A percentile compares a stretch with the other conserved stretches of the same genome.
phyloP scores from a whole-genome alignment of 768 basidiomycete genomes.

The Naganishia onofrii region DNA sequence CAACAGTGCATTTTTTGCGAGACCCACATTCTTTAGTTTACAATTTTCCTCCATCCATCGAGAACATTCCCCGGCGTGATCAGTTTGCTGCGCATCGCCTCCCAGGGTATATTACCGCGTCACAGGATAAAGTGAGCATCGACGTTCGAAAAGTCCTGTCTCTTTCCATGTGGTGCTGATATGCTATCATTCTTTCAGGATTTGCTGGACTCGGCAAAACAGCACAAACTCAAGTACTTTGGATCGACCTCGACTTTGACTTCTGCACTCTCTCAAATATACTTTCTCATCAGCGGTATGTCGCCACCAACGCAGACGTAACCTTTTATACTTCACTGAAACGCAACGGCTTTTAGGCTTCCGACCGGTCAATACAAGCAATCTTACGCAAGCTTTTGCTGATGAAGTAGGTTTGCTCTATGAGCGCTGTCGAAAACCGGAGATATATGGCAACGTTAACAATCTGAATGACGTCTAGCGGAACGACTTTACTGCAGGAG shows the following conservation, averaged over 20 bases:
- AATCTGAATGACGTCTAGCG: constrained; percentile 54
- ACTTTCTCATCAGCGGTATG: constrained; percentile 73
- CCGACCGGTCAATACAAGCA: constrained; percentile 63
- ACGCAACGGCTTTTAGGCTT: constrained; percentile 42
- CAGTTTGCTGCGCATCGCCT: constrained; percentile 83
- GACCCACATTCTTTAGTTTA: constrained; percentile 82
- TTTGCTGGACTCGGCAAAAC: constrained; percentile 62
- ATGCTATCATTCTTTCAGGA: constrained; percentile 57
- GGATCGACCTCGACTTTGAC: constrained; percentile 90
- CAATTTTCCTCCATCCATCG: constrained; percentile 73
- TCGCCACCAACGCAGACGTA: not conserved
- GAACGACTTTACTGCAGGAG: constrained; percentile 69
- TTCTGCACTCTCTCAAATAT: constrained; percentile 78
- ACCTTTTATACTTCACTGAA: constrained; percentile 10
- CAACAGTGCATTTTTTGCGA: constrained; percentile 81
- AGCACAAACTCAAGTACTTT: constrained; percentile 63
- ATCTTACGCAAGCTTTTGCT: constrained; percentile 63
- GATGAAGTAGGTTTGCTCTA: constrained; percentile 57
- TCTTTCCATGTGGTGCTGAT: not conserved
- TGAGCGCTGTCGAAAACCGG: not conserved
- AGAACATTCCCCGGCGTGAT: constrained; percentile 69
- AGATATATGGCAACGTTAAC: not conserved
- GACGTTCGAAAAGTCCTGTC: constrained; percentile 55
- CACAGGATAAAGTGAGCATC: constrained; percentile 58
- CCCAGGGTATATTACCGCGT: constrained; percentile 71